A percentile compares a stretch with the other conserved stretches of the same genome.
phyloP scores from a whole-genome alignment of 257 asterid species.

The Hygrophila difformis region DNA sequence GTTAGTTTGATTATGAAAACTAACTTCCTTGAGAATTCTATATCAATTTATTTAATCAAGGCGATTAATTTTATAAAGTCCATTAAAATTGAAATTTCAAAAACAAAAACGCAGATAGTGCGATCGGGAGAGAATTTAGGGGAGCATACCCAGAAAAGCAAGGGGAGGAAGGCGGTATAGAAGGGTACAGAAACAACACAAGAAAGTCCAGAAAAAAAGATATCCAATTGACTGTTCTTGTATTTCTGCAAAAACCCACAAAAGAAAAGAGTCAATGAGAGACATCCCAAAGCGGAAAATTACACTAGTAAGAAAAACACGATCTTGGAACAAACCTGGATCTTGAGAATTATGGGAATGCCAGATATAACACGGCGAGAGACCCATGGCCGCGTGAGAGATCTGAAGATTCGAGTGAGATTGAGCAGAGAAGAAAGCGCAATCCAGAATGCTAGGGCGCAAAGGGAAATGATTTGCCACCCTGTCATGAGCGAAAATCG shows the following conservation, averaged over 20 bases:
- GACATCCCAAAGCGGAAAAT: not conserved
- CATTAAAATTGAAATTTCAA: not conserved
- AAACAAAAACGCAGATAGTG: not conserved
- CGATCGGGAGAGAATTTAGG: not conserved
- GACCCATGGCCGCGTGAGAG: conserved; percentile 72
- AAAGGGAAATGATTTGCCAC: conserved; percentile 51
- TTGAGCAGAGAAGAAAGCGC: conserved; percentile 55
- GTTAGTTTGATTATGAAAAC: no score
- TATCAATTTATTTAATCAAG: not conserved
- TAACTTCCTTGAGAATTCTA: no score
- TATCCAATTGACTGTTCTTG: conserved; percentile 57
- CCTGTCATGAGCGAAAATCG: no score
- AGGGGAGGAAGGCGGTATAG: conserved; percentile 88
- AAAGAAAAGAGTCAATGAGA: not conserved
- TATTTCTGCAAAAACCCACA: conserved; percentile 53
- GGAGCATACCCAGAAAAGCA: conserved; percentile 82
- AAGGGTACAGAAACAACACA: conserved; percentile 95
- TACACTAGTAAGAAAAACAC: conserved; percentile 2
- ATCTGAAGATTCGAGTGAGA: conserved; percentile 65
- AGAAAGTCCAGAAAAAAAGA: conserved; percentile 68
- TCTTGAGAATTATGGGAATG: conserved; percentile 57
- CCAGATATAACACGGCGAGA: conserved; percentile 37
- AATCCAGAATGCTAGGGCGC: conserved; percentile 65
- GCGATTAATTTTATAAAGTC: not conserved
- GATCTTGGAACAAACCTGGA: conserved; percentile 59